Percentiles rank a stretch among this genome's conserved stretches.
These are phyloP conservation scores for Bidens hawaiensis DNA, from an alignment of 140 eudicot genomes.

Conservation along the genomic window DNA sequence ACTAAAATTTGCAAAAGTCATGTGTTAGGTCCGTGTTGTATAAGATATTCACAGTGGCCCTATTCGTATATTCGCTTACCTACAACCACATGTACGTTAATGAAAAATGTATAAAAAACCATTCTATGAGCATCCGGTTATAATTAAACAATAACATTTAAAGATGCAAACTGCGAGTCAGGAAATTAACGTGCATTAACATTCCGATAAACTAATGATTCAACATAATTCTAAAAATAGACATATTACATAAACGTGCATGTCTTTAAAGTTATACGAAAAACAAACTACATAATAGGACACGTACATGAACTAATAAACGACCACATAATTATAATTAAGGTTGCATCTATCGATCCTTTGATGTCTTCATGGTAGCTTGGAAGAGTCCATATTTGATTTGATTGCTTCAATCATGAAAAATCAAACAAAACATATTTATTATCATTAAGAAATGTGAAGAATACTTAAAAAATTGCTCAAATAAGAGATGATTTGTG, in stretches of 20 bases:
- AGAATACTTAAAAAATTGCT: neutral
- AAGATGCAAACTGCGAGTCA: neutral
- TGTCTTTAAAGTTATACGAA: conserved; percentile 5
- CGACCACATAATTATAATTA: neutral
- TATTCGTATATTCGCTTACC: too few species aligned
- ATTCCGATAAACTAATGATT: neutral
- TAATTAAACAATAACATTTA: neutral
- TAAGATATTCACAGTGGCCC: too few species aligned
- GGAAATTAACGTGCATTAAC: neutral
- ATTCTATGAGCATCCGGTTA: neutral
- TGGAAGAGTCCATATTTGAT: neutral
- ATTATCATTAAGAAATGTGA: neutral
- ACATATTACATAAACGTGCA: conserved; percentile 10
- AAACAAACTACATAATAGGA: conserved; percentile 10
- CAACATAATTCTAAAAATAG: conserved; percentile 4
- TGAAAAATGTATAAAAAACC: too few species aligned
- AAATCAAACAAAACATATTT: conserved; percentile 24
- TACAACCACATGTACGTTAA: too few species aligned
- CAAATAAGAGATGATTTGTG: neutral
- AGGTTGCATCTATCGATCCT: neutral
- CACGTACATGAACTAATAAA: neutral
- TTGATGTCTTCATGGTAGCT: conserved; percentile 10
- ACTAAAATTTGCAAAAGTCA: too few species aligned
- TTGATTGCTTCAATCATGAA: conserved; percentile 20
- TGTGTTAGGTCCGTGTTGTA: too few species aligned